Evolutionary conservation across 2,329 filamentous ascomycete species (phyloP), one percentile per base, ranked within the genome.

Genomic region (Sodiomyces alkalinus): DNA sequence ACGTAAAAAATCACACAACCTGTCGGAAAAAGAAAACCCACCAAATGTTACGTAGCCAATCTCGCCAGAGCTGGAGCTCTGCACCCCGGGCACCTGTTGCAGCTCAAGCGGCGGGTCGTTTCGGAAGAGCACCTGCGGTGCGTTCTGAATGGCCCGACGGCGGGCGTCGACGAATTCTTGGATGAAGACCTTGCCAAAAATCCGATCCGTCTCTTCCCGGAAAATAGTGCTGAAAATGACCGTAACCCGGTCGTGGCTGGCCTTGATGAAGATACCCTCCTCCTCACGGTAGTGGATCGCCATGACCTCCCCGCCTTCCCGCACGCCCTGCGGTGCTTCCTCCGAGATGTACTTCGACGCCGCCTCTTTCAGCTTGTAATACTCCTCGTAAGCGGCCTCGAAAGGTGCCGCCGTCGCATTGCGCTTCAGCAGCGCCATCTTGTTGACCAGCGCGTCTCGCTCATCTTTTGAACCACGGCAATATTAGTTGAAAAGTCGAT

Each of bases 171-270:
- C 92, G 41, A 99, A 98, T 56, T 99, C 90, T 60, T 94, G 86
- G 42, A 98, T 74, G 51, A 99, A 98, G 10, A 98, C 85, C 60
- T 94, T 96, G 43, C 90, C 90, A 46, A 92, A 98, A 33, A 99
- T 82, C 36, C 87, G 69, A 51, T 98, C 90, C 30, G 92, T 98
- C 60, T 98, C 92, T 51, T 99, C 92, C 33, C 83, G 70, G 67
- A 99, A 99, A 29, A 96, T 73, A 22, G 90, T 98, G 58, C 85
- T 93, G 67, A 98, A 98, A 48, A 98, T 98, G 46, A 98, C 86
- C 1, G 92, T 98, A 29, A 99, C 90, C 46, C 90, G 76, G 52
- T 99, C 90, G 59, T 92, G 80, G 53, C 81, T 92, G 36, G 90
- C 87, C 62, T 98, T 96, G 62, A 98, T 79, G 55, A 92, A 98